Percentiles rank a stretch among this genome's conserved stretches.
Conservation (phyloP, 768 basidiomycete genomes). For the Dacryopinax primogenitus region DNA sequence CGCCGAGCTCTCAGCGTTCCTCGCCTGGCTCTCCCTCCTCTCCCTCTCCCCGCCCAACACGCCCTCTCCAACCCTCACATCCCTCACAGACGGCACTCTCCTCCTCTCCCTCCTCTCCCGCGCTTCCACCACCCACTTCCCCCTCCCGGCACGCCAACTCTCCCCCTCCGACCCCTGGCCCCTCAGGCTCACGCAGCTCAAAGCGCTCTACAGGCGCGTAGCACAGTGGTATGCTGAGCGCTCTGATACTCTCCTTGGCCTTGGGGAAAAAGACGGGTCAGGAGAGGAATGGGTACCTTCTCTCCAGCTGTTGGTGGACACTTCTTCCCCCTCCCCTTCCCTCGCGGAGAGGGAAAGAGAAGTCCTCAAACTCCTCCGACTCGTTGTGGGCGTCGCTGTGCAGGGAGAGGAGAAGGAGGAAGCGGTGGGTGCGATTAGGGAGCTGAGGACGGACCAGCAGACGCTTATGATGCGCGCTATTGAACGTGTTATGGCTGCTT, state of each 20-base stretch:
- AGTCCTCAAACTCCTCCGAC: slow-evolving; percentile 60
- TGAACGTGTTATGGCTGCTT: slow-evolving; percentile 52
- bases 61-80: slow-evolving; percentile 44
- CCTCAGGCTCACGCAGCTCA: slow-evolving; percentile 66
- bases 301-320: slow-evolving; percentile 61
- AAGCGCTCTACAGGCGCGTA: slow-evolving; percentile 74
- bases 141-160: background rate
- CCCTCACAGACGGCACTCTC: slow-evolving; percentile 69
- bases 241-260: too few relatives aligned
- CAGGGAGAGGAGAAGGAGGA: slow-evolving; percentile 81
- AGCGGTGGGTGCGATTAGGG: slow-evolving; percentile 81
- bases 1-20: slow-evolving; percentile 50
- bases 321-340: slow-evolving; percentile 77
- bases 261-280: too few relatives aligned
- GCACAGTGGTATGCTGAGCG: slow-evolving; percentile 72
- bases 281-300: slow-evolving; percentile 25
- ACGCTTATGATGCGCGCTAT: slow-evolving; percentile 87
- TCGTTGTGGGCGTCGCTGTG: slow-evolving; percentile 74
- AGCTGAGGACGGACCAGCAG: slow-evolving; percentile 68
- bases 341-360: slow-evolving; percentile 54
- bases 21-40: slow-evolving; percentile 65
- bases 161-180: slow-evolving; percentile 74
- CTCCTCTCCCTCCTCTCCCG: slow-evolving; percentile 61
- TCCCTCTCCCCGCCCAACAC: slow-evolving; percentile 43
- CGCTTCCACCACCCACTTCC: slow-evolving; percentile 42